Evolutionary conservation across 1,139 yeast genomes (phyloP), one percentile per base, ranked within the genome.

Genomic region (Taphrina populina): DNA sequence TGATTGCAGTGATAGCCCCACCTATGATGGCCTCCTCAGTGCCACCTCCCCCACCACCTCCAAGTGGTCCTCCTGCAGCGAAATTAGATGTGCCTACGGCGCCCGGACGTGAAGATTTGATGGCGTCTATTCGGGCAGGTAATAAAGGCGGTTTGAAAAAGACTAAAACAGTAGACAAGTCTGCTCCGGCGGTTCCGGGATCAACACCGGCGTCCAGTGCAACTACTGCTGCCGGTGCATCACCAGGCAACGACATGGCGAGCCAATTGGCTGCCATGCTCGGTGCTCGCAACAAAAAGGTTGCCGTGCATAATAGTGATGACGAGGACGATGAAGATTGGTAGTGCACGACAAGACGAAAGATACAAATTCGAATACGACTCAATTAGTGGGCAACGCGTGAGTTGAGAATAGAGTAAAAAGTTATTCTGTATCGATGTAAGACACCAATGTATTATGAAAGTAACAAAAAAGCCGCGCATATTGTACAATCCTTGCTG

Each of bases 71-170:
- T 26, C 69, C 65, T 19, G 66, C 69, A 30, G 70, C 72, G 10
- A 71, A 78, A 1, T 74, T 76, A 17, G 88, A 36, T 3, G 27
- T 26, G 6, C 37, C 54, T n/a, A 13, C 39, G 20, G 34, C 46
- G 7, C 46, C 41, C 11, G 82, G 82, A 0, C 76, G 95, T 64
- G 95, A 86, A 68, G 95, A 95, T 0, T 76, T 92, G 44, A 71
- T 92, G 58, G 88, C 95, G 0, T 87, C 96, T 0, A 92, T 90
- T 64, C 80, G 83, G 30, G 82, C 95, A 0, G 83, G 83, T n/a
- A 87, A 88, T 53, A 53, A 88, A 10, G 83, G 83, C 0, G 67
- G 79, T 2, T 76, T 90, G 62, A 81, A 76, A 61, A 86, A 83
- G 67, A 84, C 84, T 3, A 96, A 92, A 68, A 90, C 88, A 69